Base-by-base conservation (phyloP, 345 rosid genomes). In the Viola odorata region DNA sequence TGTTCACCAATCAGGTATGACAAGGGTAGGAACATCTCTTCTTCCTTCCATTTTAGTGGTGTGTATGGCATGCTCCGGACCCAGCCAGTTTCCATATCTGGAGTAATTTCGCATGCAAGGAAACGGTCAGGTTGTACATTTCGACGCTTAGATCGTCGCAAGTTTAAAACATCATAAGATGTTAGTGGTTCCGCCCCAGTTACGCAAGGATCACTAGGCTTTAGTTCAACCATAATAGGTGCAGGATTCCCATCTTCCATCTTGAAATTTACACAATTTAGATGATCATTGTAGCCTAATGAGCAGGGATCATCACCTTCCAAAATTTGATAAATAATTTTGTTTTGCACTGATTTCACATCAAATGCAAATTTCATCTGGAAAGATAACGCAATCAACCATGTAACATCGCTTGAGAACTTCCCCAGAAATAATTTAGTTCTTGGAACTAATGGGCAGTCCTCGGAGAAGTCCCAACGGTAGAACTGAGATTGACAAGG, bases 101-200 rank as follows among this genome's bases (percentile, higher is more conserved):
- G 60, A 39, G 75, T 49, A 59, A 57, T 10, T 38, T 82, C 89
- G 51, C 81, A 66, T 37, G 71, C 81, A 10, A 64, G 52, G 68
- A 77, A 85, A 56, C 91, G 86, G 0, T 91, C 95, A 6, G 96
- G 98, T 55, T 71, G 79, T 12, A 77, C 64, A 44, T 76, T 74
- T 75, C 91, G 73, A 65, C 92, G 84, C 73, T 82, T 87, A 53
- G 96, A 89, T 41, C 95, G 80, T 51, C 98, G 76, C 70, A 92
- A 57, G 63, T 73, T 78, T 68, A 69, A 55, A 57, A 75, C 79
- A 60, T 78, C 78, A 40, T 80, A 78, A 9, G 57, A 48, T 41
- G 80, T 66, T 58, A 57, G 59, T 4, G 60, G 57, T 8, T 47
- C 73, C 40, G 11, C 57, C 14, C 66, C 65, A 15, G 47, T 66